phyloP scores from a whole-genome alignment of 2,329 filamentous ascomycete genomes.

The Fusarium concolor region DNA sequence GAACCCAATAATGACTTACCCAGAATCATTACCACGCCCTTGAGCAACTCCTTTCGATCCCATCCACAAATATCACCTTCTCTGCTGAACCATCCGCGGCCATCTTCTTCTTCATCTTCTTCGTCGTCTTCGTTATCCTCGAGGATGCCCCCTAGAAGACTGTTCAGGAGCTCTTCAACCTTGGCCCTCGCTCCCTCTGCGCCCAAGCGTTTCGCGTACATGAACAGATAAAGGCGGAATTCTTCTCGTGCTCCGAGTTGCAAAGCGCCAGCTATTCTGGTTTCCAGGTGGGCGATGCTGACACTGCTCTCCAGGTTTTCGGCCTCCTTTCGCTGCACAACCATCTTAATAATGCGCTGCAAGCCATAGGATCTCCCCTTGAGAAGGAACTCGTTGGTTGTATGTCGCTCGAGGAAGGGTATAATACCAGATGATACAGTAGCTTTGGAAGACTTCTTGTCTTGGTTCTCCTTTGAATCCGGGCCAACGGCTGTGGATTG shows the following conservation, averaged over 20 bases:
- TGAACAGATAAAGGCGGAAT: constrained; percentile 93
- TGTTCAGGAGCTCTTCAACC: constrained; percentile 90
- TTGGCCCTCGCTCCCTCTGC: constrained; percentile 89
- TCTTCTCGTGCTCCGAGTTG: constrained; percentile 89
- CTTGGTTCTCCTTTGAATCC: constrained; percentile 59
- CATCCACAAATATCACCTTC: constrained; percentile 87
- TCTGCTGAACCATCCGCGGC: constrained; percentile 72
- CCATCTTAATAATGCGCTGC: constrained; percentile 88
- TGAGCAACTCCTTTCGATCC: constrained; percentile 87
- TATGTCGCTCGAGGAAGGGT: constrained; percentile 91
- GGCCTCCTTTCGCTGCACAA: constrained; percentile 89
- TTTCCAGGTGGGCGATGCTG: constrained; percentile 94
- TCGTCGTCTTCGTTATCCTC: constrained; percentile 62
- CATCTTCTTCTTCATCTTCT: constrained; percentile 52
- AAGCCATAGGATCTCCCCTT: constrained; percentile 93
- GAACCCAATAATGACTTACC: constrained; percentile 67
- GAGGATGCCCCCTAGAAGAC: constrained; percentile 78
- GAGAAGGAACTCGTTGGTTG: constrained; percentile 90
- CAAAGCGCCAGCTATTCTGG: constrained; percentile 88
- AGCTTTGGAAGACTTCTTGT: constrained; percentile 60
- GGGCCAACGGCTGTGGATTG: constrained; percentile 76
- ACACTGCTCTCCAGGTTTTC: constrained; percentile 92
- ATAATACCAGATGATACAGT: constrained; percentile 90
- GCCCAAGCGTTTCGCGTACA: constrained; percentile 96
- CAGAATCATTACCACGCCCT: constrained; percentile 90